These are phyloP conservation scores for Vaccinium darrowii DNA, from an alignment of 148 eudicot species.

Conservation along the genomic window DNA sequence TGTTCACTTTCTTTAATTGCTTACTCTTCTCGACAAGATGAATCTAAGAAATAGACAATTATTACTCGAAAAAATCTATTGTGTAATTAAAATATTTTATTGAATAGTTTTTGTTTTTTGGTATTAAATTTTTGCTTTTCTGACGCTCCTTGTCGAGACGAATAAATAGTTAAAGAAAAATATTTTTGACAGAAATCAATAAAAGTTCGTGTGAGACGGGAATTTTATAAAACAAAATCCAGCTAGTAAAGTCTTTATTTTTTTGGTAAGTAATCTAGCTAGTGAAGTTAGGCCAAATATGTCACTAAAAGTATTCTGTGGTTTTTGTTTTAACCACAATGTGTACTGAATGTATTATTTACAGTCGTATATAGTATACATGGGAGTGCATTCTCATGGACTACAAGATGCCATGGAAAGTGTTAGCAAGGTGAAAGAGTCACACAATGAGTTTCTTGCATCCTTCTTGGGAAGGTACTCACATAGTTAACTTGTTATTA, in stretches of 20 bases:
- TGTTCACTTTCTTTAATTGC: background rate
- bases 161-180: background rate
- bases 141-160: background rate
- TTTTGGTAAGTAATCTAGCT: no score
- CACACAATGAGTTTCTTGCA: constrained; percentile 53
- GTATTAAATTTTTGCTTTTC: background rate
- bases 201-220: background rate
- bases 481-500: background rate
- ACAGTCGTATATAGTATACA: constrained; percentile 64
- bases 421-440: constrained; percentile 28
- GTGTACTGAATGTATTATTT: no score
- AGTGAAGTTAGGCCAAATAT: no score
- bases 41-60: no score
- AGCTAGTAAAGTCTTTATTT: no score
- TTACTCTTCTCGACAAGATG: background rate
- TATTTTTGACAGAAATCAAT: background rate
- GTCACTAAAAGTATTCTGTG: no score
- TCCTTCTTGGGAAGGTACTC: constrained; percentile 58
- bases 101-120: background rate
- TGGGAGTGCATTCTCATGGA: constrained; percentile 63
- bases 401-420: constrained; percentile 28
- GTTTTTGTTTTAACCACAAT: background rate
- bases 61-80: no score
- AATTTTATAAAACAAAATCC: background rate
- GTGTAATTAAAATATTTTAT: background rate